phyloP scores from a whole-genome alignment of 345 rosid species.

The Orychophragmus violaceus region DNA sequence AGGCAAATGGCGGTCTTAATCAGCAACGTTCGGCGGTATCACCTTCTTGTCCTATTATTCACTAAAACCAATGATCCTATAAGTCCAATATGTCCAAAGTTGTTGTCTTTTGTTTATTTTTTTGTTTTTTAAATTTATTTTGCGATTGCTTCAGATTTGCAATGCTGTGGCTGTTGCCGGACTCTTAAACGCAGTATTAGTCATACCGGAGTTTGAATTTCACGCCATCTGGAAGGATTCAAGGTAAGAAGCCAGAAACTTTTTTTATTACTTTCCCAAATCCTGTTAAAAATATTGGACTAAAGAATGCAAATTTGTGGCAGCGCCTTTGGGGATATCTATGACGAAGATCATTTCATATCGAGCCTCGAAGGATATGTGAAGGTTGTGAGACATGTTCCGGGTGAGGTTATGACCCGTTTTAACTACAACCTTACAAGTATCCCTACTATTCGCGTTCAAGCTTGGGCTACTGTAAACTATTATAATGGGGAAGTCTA shows the following conservation, averaged over 20 bases:
- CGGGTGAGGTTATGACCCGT: constrained; percentile 57
- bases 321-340: constrained; percentile 82
- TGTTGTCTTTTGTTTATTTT: constrained; percentile 5
- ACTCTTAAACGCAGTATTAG: constrained; percentile 70
- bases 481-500: constrained; percentile 59
- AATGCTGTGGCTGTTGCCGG: constrained; percentile 98
- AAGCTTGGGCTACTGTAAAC: constrained; percentile 75
- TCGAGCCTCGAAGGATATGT: constrained; percentile 58
- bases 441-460: constrained; percentile 57
- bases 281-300: background rate
- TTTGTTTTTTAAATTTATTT: background rate
- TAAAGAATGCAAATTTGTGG: constrained; percentile 21
- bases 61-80: background rate
- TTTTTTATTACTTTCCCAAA: background rate
- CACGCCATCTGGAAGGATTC: constrained; percentile 86
- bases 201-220: constrained; percentile 75
- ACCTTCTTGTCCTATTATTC: background rate
- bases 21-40: constrained; percentile 96
- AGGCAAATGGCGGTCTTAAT: constrained; percentile 95
- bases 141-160: constrained; percentile 53
- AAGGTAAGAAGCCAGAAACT: constrained; percentile 40
- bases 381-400: constrained; percentile 67
- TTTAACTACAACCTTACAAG: constrained; percentile 50
- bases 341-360: constrained; percentile 76
- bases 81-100: background rate